Conservation (phyloP, 352 stramenopile genomes). For the Aphanomyces invadans region DNA sequence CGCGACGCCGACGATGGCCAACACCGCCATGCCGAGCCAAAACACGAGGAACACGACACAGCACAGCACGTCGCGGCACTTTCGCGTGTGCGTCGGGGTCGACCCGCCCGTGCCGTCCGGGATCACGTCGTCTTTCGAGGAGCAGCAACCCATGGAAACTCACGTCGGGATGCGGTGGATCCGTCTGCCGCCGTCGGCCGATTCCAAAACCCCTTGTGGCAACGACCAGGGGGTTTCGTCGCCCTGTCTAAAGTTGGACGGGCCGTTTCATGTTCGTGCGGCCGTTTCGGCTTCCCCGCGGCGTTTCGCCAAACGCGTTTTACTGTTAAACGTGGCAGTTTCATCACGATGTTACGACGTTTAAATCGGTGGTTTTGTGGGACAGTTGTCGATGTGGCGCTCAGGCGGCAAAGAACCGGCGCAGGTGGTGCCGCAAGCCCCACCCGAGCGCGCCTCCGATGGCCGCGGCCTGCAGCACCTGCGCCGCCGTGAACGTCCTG, state of each 20-base stretch:
- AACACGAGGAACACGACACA: slow-evolving; percentile 59
- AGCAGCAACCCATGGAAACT: slow-evolving; percentile 56
- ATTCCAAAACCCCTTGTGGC: no score
- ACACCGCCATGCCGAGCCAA: slow-evolving; percentile 62
- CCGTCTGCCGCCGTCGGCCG: neutral
- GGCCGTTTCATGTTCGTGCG: no score
- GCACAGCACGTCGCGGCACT: slow-evolving; percentile 66
- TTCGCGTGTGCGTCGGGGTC: slow-evolving; percentile 42
- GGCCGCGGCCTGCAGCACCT: slow-evolving; percentile 12
- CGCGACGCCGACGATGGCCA: slow-evolving; percentile 45
- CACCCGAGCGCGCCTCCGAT: slow-evolving; percentile 10
- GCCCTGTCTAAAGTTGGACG: no score
- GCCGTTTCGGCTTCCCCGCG: no score
- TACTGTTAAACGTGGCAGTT: no score
- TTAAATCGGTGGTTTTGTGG: no score
- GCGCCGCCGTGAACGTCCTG: neutral
- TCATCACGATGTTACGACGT: no score
- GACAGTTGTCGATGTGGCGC: no score
- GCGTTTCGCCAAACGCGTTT: no score
- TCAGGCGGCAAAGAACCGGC: slow-evolving; percentile 3
- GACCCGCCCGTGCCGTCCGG: slow-evolving; percentile 37
- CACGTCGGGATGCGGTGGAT: neutral
- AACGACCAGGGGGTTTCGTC: no score
- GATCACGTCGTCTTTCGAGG: slow-evolving; percentile 38
- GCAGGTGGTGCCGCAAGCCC: slow-evolving; percentile 4